Evolutionary conservation across 176 grass and related monocot genomes (phyloP), one percentile per base, ranked within the genome.

Genomic region (Stipa capillata): DNA sequence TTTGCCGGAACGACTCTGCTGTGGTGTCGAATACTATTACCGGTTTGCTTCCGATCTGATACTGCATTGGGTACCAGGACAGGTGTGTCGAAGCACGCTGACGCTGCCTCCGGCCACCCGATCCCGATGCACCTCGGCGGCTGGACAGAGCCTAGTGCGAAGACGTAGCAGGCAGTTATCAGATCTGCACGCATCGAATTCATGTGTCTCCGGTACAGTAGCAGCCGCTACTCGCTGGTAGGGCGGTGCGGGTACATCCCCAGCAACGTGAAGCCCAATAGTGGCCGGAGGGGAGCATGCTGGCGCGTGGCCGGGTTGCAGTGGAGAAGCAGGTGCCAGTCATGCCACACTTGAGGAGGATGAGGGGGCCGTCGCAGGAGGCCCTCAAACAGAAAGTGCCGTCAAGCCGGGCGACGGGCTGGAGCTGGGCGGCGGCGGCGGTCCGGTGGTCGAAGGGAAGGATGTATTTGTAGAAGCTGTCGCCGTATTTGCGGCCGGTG

Each of bases 371-470:
- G n/a, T n/a, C n/a, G n/a, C n/a, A n/a, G n/a, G n/a, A n/a, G n/a
- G n/a, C n/a, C n/a, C n/a, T n/a, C n/a, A 8, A 0, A 18, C 1
- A 37, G 61, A 13, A 12, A 3, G 1, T 0, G 34, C 0, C 8
- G 20, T 0, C 34, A 21, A 65, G 0, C 24, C 12, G 54, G 11
- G 54, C 54, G 24, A 57, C 4, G 12, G 24, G 59, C 34, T 31
- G 31, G n/a, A n/a, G n/a, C n/a, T n/a, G n/a, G n/a, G n/a, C n/a
- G n/a, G 29, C 31, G 59, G 59, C 31, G 31, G 59, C 31, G 0
- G 62, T 20, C 0, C 34, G 18, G 62, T 23, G 62, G 34, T 65
- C 34, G 9, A 65, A 21, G 3, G 34, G 34, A 4, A 39, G 11
- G 18, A 40, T 40, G 61, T n/a, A 31, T 15, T 57, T 25, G 57